A percentile compares a stretch with the other conserved stretches of the same genome.
phyloP scores from a whole-genome alignment of 2,329 filamentous ascomycete species.

The Helicocarpus griseus region DNA sequence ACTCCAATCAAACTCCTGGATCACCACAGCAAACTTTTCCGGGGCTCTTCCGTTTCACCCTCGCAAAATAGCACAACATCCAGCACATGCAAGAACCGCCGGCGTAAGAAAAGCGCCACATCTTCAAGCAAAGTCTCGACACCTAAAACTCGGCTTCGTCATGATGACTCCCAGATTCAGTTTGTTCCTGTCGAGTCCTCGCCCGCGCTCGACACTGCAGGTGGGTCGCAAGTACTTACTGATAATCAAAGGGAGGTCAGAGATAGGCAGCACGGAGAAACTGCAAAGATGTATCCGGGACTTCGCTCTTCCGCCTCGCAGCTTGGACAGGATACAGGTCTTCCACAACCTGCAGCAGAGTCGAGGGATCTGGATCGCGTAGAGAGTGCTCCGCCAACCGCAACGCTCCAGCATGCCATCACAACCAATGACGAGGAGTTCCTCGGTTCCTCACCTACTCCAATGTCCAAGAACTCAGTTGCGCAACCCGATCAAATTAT shows the following conservation, averaged over 20 bases:
- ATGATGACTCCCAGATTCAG: slow-evolving; percentile 73
- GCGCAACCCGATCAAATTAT: slow-evolving; percentile 5
- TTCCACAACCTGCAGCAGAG: neutral
- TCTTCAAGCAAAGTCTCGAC: slow-evolving; percentile 20
- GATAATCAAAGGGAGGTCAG: slow-evolving; percentile 70
- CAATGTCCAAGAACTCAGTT: slow-evolving; percentile 25
- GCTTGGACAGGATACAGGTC: neutral
- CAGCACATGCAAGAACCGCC: neutral
- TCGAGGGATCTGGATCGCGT: slow-evolving; percentile 13
- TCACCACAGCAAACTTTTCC: neutral
- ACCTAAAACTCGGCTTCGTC: slow-evolving; percentile 50
- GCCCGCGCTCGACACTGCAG: slow-evolving; percentile 35
- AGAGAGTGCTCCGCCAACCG: slow-evolving; percentile 30
- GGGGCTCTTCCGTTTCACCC: slow-evolving; percentile 1
- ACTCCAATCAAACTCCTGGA: neutral
- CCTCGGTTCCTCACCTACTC: slow-evolving; percentile 44
- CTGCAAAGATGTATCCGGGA: slow-evolving; percentile 57
- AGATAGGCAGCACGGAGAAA: slow-evolving; percentile 57
- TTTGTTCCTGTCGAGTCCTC: slow-evolving; percentile 62
- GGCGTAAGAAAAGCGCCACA: slow-evolving; percentile 18
- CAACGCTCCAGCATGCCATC: slow-evolving; percentile 29
- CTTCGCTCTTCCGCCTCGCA: slow-evolving; percentile 42
- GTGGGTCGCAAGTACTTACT: slow-evolving; percentile 65
- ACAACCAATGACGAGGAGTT: slow-evolving; percentile 36
- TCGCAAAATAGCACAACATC: neutral